A percentile compares a stretch with the other conserved stretches of the same genome.
Evolutionary conservation across 257 asterid genomes (phyloP).

Genomic region (Nicotiana tomentosiformis): DNA sequence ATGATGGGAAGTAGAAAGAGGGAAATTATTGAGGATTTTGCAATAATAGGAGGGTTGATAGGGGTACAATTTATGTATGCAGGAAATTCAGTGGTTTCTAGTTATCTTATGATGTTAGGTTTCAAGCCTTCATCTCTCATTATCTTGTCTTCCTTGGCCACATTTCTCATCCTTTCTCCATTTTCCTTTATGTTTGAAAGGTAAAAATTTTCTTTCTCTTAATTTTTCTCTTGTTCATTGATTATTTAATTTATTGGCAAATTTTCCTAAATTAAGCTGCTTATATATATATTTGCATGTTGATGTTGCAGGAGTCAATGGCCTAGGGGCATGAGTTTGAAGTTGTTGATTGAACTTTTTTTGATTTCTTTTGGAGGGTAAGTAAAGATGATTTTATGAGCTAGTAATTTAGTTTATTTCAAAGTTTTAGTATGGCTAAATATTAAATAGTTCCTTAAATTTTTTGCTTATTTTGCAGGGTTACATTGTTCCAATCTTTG

Average conservation of each 20-base stretch:
- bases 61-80: constrained; percentile 71
- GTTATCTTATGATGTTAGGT: constrained; percentile 65
- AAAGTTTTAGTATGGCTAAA: background rate
- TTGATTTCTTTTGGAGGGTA: constrained; percentile 90
- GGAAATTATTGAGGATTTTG: constrained; percentile 42
- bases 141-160: constrained; percentile 61
- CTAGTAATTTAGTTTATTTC: background rate
- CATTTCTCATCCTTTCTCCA: constrained; percentile 65
- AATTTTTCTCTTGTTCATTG: background rate
- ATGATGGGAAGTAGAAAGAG: constrained; percentile 24
- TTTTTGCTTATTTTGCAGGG: constrained; percentile 31
- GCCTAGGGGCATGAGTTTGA: constrained; percentile 56
- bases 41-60: constrained; percentile 51
- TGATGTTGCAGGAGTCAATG: constrained; percentile 57
- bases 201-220: constrained; percentile 11
- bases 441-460: background rate
- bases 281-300: background rate
- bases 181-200: constrained; percentile 60
- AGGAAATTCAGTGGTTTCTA: constrained; percentile 58
- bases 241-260: background rate
- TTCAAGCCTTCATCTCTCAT: constrained; percentile 59
- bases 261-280: background rate
- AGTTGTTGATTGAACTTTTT: constrained; percentile 44
- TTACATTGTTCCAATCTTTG: constrained; percentile 69
- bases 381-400: background rate